Percentiles rank a stretch among this genome's conserved stretches.
Evolutionary conservation across 2,329 filamentous ascomycete species (phyloP).

Genomic region (Trichoderma semiorbis): DNA sequence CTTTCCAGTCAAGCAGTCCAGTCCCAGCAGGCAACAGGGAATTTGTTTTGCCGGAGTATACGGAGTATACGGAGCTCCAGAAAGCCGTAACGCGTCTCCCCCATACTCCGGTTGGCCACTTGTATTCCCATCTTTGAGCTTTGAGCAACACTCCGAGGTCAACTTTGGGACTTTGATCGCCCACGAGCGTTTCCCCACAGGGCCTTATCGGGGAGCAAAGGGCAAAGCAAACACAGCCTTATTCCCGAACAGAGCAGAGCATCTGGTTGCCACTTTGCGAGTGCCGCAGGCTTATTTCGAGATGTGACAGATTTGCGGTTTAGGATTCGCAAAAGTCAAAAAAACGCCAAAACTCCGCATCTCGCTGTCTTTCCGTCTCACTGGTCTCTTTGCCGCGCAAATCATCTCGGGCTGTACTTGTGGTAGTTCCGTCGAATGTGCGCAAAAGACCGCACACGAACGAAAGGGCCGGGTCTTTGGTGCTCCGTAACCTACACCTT

Average conservation of each 20-base stretch:
- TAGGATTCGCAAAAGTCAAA: background rate
- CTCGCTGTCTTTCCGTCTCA: background rate
- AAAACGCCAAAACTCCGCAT: background rate
- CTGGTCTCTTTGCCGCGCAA: background rate
- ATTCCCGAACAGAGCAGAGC: background rate
- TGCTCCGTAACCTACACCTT: background rate
- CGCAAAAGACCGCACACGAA: background rate
- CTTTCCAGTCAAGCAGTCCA: too few species aligned
- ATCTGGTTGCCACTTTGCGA: background rate
- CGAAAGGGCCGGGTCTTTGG: background rate
- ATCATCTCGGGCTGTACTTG: background rate
- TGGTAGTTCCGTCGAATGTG: background rate
- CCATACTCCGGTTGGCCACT: background rate
- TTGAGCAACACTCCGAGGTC: background rate
- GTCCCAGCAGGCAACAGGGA: background rate
- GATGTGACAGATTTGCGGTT: background rate
- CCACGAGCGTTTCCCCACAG: background rate
- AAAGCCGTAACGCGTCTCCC: background rate
- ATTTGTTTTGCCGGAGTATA: background rate
- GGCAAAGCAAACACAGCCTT: background rate
- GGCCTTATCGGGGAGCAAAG: background rate
- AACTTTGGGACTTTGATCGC: background rate
- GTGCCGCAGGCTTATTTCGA: background rate
- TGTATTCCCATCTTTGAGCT: background rate
- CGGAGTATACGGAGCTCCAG: background rate